These are phyloP conservation scores for Phytophthora nicotianae DNA, from an alignment of 352 stramenopile genomes.

Conservation along the genomic window DNA sequence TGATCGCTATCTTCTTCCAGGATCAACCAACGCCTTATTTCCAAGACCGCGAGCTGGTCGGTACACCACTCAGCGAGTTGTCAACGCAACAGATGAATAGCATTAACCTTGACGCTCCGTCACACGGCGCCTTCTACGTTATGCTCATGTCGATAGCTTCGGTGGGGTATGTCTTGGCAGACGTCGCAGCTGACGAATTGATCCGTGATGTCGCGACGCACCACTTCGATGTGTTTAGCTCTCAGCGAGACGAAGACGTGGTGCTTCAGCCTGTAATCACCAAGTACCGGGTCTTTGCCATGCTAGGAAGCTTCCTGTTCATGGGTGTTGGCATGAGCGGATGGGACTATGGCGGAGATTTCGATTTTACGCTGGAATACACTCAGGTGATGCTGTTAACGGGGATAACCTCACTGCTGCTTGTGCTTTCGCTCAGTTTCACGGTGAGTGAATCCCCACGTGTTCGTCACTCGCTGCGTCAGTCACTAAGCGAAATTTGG, in stretches of 20 bases:
- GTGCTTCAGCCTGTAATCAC: conserved; percentile 44
- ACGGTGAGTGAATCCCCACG: conserved; percentile 27
- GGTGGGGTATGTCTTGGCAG: conserved; percentile 75
- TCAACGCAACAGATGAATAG: conserved; percentile 31
- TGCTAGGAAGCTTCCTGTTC: conserved; percentile 51
- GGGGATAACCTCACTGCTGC: conserved; percentile 33
- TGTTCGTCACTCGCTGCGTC: conserved; percentile 25
- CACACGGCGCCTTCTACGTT: conserved; percentile 53
- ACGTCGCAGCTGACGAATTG: conserved; percentile 77
- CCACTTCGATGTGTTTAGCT: conserved; percentile 11
- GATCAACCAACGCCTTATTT: conserved; percentile 57
- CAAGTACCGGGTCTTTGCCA: conserved; percentile 40
- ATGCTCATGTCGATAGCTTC: conserved; percentile 74
- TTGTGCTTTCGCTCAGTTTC: conserved; percentile 36
- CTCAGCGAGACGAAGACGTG: conserved; percentile 28
- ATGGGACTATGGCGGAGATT: conserved; percentile 65
- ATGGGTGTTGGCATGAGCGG: conserved; percentile 69
- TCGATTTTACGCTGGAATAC: conserved; percentile 59
- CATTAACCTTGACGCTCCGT: conserved; percentile 51
- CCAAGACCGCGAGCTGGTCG: conserved; percentile 33
- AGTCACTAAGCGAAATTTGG: conserved; percentile 42
- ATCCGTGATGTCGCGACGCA: conserved; percentile 41
- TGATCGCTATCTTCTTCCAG: conserved; percentile 44
- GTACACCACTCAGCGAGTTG: conserved; percentile 32
- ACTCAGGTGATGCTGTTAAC: conserved; percentile 54